Evolutionary conservation across 2,329 filamentous ascomycete genomes (phyloP).

Genomic region (Hortaea werneckii): DNA sequence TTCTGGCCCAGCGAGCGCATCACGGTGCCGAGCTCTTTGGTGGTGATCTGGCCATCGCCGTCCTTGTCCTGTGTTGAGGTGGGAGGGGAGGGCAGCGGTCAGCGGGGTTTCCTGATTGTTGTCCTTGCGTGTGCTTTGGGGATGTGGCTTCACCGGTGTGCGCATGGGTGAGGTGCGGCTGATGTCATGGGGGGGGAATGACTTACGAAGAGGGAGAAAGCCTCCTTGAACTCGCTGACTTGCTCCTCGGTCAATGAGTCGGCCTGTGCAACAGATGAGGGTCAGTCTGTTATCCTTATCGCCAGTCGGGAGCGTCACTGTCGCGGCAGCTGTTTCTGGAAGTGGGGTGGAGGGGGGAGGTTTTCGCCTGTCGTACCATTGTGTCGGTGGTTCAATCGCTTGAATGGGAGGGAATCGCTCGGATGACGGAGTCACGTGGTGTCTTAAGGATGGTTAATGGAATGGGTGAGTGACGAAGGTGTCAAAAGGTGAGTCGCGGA

Average conservation of each 20-base stretch:
- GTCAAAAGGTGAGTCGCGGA: no score
- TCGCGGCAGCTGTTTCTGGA: not conserved
- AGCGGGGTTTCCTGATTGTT: conserved; percentile 6
- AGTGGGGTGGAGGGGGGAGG: not conserved
- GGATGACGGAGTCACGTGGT: no score
- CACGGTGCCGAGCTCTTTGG: conserved; percentile 52
- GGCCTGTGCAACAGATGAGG: conserved; percentile 50
- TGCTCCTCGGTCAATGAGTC: conserved; percentile 99
- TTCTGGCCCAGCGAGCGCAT: conserved; percentile 56
- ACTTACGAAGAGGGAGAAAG: conserved; percentile 99
- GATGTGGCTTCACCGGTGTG: not conserved
- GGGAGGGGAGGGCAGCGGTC: conserved; percentile 2
- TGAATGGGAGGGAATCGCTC: not conserved
- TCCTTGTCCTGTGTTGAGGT: conserved; percentile 42
- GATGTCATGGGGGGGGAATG: not conserved
- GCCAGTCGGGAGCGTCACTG: not conserved
- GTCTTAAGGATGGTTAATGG: no score
- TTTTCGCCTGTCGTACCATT: not conserved
- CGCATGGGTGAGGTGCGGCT: conserved; percentile 1
- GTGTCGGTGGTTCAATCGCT: not conserved
- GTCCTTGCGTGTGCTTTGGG: not conserved
- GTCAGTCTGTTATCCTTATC: not conserved
- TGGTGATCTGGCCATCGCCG: conserved; percentile 53
- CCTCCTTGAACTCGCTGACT: conserved; percentile 99
- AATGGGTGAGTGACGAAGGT: no score